A percentile compares a stretch with the other conserved stretches of the same genome.
Conservation (phyloP, 2,329 filamentous ascomycete species). For the Coniella vitis region DNA sequence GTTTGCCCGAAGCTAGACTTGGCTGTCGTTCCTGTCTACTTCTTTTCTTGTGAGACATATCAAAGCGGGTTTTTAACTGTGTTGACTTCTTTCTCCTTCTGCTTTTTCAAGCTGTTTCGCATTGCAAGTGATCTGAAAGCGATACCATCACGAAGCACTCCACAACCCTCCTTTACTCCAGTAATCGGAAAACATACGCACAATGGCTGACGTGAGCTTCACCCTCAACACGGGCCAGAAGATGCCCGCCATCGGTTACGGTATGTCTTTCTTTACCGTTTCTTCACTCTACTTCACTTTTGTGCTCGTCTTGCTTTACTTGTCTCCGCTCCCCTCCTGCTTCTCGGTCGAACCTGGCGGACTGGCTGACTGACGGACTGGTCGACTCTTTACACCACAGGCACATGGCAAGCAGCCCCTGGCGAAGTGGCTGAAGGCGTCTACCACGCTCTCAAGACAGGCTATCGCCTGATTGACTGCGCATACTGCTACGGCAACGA, state of each 20-base stretch:
- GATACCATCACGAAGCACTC: no score
- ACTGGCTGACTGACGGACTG: conserved; percentile 1
- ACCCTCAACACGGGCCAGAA: conserved; percentile 58
- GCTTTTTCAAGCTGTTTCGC: no score
- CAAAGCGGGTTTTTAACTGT: no score
- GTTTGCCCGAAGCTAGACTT: no score
- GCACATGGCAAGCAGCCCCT: conserved; percentile 58
- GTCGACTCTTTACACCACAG: conserved; percentile 27
- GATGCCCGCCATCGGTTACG: conserved; percentile 58
- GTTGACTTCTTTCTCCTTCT: no score
- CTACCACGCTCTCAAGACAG: conserved; percentile 47
- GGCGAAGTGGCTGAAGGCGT: conserved; percentile 55
- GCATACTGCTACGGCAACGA: conserved; percentile 79
- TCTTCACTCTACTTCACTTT: no score
- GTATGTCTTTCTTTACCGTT: conserved; percentile 29
- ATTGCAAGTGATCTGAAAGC: no score
- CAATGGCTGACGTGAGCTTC: conserved; percentile 50
- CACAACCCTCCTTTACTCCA: no score
- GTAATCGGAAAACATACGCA: conserved; percentile 11
- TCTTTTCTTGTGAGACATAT: no score
- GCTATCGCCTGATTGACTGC: conserved; percentile 59
- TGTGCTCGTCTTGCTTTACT: no score
- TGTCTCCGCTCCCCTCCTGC: background rate
- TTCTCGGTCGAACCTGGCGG: background rate
- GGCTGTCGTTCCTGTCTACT: no score